These are phyloP conservation scores for Puccinia hordei DNA, from an alignment of 1,284 basidiomycete genomes.

Conservation along the genomic window DNA sequence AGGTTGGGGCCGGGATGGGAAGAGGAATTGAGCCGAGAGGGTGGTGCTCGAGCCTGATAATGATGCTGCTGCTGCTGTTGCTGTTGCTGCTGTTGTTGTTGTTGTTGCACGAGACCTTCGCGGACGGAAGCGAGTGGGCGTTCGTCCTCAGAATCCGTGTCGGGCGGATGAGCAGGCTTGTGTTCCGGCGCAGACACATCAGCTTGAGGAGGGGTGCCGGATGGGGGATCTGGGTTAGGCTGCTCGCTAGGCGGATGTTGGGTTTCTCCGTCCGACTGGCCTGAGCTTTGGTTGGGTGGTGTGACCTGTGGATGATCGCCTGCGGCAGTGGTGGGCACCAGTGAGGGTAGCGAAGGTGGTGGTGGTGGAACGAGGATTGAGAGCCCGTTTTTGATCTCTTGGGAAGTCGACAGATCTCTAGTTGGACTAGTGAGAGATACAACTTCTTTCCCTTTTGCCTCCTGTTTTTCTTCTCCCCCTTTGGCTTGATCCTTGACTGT, in stretches of 20 bases:
- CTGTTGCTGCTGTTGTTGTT: slow-evolving; percentile 21
- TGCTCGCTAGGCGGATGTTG: not conserved
- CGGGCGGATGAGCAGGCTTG: not conserved
- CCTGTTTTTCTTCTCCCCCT: not conserved
- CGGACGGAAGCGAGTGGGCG: slow-evolving; percentile 43
- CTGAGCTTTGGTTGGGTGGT: not conserved
- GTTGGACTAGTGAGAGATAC: not conserved
- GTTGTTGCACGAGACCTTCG: slow-evolving; percentile 46
- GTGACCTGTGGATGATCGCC: not conserved
- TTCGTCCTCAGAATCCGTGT: slow-evolving; percentile 48
- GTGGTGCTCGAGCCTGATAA: not conserved
- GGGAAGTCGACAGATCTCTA: not conserved
- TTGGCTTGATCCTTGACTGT: not conserved
- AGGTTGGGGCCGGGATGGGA: not conserved
- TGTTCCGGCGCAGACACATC: not conserved
- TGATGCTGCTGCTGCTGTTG: slow-evolving; percentile 16
- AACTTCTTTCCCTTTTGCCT: not conserved
- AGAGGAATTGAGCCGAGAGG: not conserved
- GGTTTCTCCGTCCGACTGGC: not conserved
- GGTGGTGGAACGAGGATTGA: not conserved
- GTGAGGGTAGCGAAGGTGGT: not conserved
- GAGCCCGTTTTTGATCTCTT: slow-evolving; percentile 6
- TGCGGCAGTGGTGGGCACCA: not conserved
- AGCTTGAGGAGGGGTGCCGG: slow-evolving; percentile 12
- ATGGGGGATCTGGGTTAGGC: not conserved